Evolutionary conservation across 345 rosid species (phyloP), one percentile per base, ranked within the genome.

Genomic region (Punica granatum): DNA sequence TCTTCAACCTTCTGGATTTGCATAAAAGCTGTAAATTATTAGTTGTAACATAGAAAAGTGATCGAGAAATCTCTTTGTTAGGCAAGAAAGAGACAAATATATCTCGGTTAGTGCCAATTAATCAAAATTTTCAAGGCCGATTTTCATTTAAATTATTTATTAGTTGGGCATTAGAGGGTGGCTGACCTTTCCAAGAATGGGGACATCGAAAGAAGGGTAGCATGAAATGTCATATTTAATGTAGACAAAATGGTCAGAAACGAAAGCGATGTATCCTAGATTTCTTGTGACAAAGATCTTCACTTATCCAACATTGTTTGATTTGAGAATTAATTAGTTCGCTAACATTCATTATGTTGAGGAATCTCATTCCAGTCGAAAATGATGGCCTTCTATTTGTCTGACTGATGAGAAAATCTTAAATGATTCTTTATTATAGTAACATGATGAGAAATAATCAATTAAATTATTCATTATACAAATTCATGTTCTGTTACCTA

Each of bases 231-330:
- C 64, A 68, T 7, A 59, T 56, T 67, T 65, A 39, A 23, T 34
- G 59, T 51, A 59, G 44, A 56, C 64, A 39, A 15, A 26, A 10
- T 26, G 70, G 36, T 67, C 70, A 67, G 37, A 67, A 67, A 64
- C 53, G 19, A 68, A 58, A 58, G 64, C 39, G 70, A 68, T 56
- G 64, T 28, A 35, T 68, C 53, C 70, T 37, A 39, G 10, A 41
- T 30, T 58, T 41, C 54, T 26, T 16, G 43, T 30, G 70, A 68
- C 64, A 68, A 68, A 68, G 54, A 41, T 41, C 64, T 21, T 41
- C 37, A 41, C 70, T 30, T 58, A 53, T n/a, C 21, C 51, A 39
- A 67, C 30, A n/a, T 10, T 23, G 25, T 28, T 36, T 23, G 6
- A 51, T 35, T 42, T 0, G n/a, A n/a, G n/a, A 42, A 14, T 34